phyloP scores from a whole-genome alignment of 108 stramenopile species.

The Licmophora abbreviata region DNA sequence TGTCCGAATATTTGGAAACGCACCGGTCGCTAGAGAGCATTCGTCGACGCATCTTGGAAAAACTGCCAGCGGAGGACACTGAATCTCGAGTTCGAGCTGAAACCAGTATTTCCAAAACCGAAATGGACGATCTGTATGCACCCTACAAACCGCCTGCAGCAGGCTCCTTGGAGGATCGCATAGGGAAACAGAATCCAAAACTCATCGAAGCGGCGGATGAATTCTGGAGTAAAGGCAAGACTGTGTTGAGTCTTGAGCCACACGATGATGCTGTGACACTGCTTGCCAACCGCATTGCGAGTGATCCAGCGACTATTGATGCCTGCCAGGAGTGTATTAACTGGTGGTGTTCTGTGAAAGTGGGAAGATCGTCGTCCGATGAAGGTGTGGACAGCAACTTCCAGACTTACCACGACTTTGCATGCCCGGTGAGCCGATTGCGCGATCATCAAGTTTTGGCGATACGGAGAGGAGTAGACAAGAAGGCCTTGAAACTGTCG shows the following conservation, averaged over 20 bases:
- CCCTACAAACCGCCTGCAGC: slow-evolving; percentile 54
- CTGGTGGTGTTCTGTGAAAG: slow-evolving; percentile 24
- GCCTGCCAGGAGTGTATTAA: slow-evolving; percentile 21
- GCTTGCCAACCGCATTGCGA: slow-evolving; percentile 42
- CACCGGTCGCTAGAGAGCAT: slow-evolving; percentile 20
- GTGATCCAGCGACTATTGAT: slow-evolving; percentile 28
- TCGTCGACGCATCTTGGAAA: slow-evolving; percentile 31
- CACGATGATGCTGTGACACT: slow-evolving; percentile 26
- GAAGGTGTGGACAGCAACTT: slow-evolving; percentile 12
- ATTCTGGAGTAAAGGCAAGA: slow-evolving; percentile 19
- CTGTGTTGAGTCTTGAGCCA: slow-evolving; percentile 14
- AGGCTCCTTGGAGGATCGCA: slow-evolving; percentile 44
- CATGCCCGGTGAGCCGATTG: slow-evolving; percentile 9
- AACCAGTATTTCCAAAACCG: slow-evolving; percentile 35
- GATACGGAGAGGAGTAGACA: slow-evolving; percentile 41
- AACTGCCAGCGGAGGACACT: background rate
- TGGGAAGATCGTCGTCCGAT: slow-evolving; percentile 8
- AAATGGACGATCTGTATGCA: slow-evolving; percentile 52
- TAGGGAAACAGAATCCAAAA: slow-evolving; percentile 37
- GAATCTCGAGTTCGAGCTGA: slow-evolving; percentile 13
- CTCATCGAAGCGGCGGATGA: slow-evolving; percentile 27
- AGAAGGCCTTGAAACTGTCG: slow-evolving; percentile 34
- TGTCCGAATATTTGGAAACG: slow-evolving; percentile 27
- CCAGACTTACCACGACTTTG: slow-evolving; percentile 38
- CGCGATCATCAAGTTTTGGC: slow-evolving; percentile 51